Base-by-base conservation (phyloP, 2,329 filamentous ascomycete genomes). In the Fusarium sp. region DNA sequence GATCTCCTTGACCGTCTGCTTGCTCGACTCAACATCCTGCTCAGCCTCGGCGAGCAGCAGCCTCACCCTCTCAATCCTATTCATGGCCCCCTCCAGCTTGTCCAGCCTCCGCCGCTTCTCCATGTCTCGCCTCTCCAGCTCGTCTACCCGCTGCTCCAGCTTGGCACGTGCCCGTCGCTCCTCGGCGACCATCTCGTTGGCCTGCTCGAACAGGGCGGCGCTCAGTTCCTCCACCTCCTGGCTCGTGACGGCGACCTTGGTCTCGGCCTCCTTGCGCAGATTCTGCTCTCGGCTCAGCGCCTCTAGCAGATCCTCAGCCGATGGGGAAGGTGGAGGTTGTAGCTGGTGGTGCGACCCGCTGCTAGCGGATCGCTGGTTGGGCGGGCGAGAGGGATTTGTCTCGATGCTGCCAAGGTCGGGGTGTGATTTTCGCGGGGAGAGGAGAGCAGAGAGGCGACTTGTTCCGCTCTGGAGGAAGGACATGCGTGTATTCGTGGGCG, bases 101-200 rank as follows among this genome's bases (percentile, higher is more conserved):
- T 94, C 93, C 73, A 97, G 80, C 60, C 94, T 84, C 66, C 86
- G 87, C 77, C 88, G 86, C 86, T 95, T 94, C 74, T 95, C 93
- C 57, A 81, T 83, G 68, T 96, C 94, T 69, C 93, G 86, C 77
- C 87, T 84, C 84, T 95, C 93, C 25, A 97, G 83, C 77, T 91
- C 86, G 68, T 86, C 88, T 9, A 97, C 88, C 42, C 93, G 85
- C 80, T 93, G 91, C 83, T 95, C 93, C 27, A 97, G 86, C 78
- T 88, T 89, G 7, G 92, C 93, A 68, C 93, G 85, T 36, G 92
- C 92, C 66, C 90, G 88, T 50, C 94, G 86, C 85, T 97, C 94
- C 20, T 88, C 86, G 3, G 94, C 93, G 22, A 97, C 94, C 94
- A 97, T 97, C 83, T 95, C 91, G 81, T 97, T 97, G 61, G 94